Conservation (phyloP, 352 stramenopile species). For the Globisporangium emineosum region DNA sequence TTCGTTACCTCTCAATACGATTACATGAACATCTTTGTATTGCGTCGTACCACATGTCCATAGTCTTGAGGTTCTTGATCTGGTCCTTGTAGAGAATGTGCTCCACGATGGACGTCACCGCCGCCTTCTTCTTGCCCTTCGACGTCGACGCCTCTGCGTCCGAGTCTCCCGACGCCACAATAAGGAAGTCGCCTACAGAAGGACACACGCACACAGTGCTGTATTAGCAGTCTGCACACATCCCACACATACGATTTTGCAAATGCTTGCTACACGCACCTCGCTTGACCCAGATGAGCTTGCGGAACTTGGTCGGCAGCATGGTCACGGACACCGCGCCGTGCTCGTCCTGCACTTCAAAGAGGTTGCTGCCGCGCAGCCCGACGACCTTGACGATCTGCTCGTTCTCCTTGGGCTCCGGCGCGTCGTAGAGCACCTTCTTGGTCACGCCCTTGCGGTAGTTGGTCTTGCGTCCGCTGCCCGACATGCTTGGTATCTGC, state of each 20-base stretch:
- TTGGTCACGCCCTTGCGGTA: constrained; percentile 94
- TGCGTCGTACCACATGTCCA: constrained; percentile 80
- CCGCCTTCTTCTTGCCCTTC: constrained; percentile 86
- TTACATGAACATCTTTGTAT: neutral
- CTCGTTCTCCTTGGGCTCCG: constrained; percentile 89
- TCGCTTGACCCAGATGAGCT: constrained; percentile 98
- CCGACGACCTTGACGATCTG: constrained; percentile 90
- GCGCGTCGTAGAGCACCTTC: constrained; percentile 88
- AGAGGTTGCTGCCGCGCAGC: constrained; percentile 94
- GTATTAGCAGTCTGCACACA: neutral
- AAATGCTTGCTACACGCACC: constrained; percentile 21
- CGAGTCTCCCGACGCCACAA: constrained; percentile 83
- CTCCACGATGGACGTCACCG: constrained; percentile 90
- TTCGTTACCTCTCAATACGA: neutral
- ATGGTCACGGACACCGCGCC: constrained; percentile 87
- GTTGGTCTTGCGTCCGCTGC: constrained; percentile 83
- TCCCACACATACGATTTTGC: neutral
- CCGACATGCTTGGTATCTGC: constrained; percentile 64
- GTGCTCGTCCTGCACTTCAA: constrained; percentile 85
- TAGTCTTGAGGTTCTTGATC: constrained; percentile 96
- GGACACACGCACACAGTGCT: neutral
- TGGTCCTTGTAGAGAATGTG: constrained; percentile 99
- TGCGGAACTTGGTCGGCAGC: constrained; percentile 97
- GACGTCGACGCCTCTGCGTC: constrained; percentile 72
- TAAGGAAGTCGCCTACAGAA: constrained; percentile 91